A percentile compares a stretch with the other conserved stretches of the same genome.
phyloP scores from a whole-genome alignment of 768 basidiomycete species.

The Boletus subcaerulescens region DNA sequence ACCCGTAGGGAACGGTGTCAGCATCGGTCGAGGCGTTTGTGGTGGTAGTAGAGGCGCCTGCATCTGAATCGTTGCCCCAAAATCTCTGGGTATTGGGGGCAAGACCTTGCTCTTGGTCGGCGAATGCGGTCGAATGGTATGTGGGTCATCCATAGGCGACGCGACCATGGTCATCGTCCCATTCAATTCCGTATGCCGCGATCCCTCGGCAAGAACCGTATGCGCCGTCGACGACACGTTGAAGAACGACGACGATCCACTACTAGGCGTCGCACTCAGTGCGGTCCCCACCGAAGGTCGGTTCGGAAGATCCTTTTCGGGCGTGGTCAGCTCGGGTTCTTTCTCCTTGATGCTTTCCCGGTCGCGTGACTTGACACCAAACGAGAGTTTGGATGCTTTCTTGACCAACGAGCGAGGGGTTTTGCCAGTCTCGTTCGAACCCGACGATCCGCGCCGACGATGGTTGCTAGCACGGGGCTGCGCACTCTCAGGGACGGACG shows the following conservation, averaged over 20 bases:
- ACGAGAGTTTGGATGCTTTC: constrained; percentile 78
- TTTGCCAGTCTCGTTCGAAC: constrained; percentile 50
- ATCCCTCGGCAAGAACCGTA: constrained; percentile 36
- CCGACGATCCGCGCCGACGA: constrained; percentile 44
- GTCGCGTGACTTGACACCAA: constrained; percentile 59
- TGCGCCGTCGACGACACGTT: constrained; percentile 64
- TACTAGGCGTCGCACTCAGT: constrained; percentile 65
- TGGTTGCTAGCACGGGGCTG: constrained; percentile 34
- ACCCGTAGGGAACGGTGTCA: constrained; percentile 59
- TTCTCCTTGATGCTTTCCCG: constrained; percentile 43
- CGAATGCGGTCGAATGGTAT: constrained; percentile 42
- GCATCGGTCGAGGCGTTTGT: constrained; percentile 37
- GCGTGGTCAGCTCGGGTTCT: constrained; percentile 35
- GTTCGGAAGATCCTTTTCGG: constrained; percentile 47
- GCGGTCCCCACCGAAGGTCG: constrained; percentile 45
- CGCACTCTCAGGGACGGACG: constrained; percentile 56
- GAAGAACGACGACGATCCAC: constrained; percentile 83
- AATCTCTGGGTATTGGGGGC: constrained; percentile 81
- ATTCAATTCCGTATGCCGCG: constrained; percentile 28
- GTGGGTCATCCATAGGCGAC: constrained; percentile 25
- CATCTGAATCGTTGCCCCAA: constrained; percentile 33
- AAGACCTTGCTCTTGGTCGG: constrained; percentile 61
- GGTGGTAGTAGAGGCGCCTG: constrained; percentile 9
- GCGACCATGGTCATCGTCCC: constrained; percentile 19
- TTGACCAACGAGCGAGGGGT: constrained; percentile 58